Percentiles rank a stretch among this genome's conserved stretches.
Evolutionary conservation across 805 yeast genomes (phyloP).

Genomic region (Nakazawaea ambrosiae): DNA sequence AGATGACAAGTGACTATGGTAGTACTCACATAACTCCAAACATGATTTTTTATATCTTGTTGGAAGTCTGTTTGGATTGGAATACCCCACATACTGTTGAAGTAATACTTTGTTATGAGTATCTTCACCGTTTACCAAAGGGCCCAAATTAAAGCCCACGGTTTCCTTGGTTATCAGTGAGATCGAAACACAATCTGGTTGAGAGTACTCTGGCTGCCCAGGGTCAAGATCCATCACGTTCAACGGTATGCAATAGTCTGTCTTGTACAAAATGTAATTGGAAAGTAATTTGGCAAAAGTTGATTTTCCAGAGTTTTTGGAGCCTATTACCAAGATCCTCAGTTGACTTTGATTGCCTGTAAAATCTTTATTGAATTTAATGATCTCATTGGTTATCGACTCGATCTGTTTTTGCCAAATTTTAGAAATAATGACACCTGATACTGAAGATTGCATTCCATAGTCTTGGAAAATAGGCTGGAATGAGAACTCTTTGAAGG

Average conservation of each 20-base stretch:
- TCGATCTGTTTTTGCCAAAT: constrained; percentile 19
- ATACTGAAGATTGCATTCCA: constrained; percentile 15
- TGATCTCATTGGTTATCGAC: constrained; percentile 12
- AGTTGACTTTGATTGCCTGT: constrained; percentile 1
- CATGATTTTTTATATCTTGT: constrained; percentile 41
- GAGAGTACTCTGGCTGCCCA: constrained; percentile 76
- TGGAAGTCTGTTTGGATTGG: constrained; percentile 66
- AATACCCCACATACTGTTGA: constrained; percentile 49
- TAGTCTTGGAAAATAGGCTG: constrained; percentile 24
- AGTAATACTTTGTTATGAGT: constrained; percentile 14
- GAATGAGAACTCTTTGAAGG: constrained; percentile 31
- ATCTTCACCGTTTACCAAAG: constrained; percentile 17
- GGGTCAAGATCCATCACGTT: constrained; percentile 76
- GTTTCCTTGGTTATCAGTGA: constrained; percentile 25
- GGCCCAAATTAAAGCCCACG: constrained; percentile 30
- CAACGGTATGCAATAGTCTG: constrained; percentile 21
- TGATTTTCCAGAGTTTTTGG: constrained; percentile 80
- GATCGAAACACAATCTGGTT: constrained; percentile 65
- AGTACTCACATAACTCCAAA: constrained; percentile 19
- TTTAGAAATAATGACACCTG: constrained; percentile 20
- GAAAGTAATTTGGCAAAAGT: constrained; percentile 51
- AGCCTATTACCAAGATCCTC: constrained; percentile 43
- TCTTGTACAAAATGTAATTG: constrained; percentile 34
- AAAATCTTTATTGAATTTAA: neutral
- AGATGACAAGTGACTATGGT: constrained; percentile 18